A percentile compares a stretch with the other conserved stretches of the same genome.
Evolutionary conservation across 495 filamentous ascomycete genomes (phyloP).

Genomic region (Bathelium albidoporum): DNA sequence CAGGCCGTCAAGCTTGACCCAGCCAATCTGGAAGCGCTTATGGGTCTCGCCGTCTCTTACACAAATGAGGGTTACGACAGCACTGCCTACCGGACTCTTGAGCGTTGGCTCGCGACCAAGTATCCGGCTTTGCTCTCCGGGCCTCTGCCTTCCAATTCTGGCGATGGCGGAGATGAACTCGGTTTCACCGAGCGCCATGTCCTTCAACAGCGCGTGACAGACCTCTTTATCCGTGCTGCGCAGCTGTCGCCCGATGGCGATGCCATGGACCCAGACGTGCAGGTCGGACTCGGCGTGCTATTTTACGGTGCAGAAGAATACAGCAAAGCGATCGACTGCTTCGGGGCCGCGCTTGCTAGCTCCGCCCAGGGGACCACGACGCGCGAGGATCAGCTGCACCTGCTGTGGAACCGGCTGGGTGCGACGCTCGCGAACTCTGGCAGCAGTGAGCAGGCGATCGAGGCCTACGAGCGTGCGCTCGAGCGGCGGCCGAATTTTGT

Average conservation of each 20-base stretch:
- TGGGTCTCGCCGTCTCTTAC: constrained; percentile 95
- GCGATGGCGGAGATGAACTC: constrained; percentile 41
- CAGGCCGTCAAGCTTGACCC: constrained; percentile 81
- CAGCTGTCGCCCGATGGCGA: constrained; percentile 78
- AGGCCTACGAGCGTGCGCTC: constrained; percentile 87
- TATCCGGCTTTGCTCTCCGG: constrained; percentile 72
- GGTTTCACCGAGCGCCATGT: constrained; percentile 87
- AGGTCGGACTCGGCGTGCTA: constrained; percentile 91
- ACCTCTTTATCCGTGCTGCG: constrained; percentile 83
- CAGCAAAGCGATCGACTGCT: constrained; percentile 98
- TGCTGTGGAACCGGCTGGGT: constrained; percentile 96
- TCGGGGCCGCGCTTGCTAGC: constrained; percentile 74
- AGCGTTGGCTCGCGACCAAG: constrained; percentile 89
- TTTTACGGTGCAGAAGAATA: constrained; percentile 98
- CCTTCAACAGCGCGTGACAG: constrained; percentile 81
- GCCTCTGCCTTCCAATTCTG: constrained; percentile 48
- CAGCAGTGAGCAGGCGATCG: constrained; percentile 87
- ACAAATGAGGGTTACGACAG: constrained; percentile 98
- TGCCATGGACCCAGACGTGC: constrained; percentile 95
- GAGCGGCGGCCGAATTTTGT: constrained; percentile 90
- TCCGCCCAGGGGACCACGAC: constrained; percentile 71
- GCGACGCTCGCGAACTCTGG: constrained; percentile 93
- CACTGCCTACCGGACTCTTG: constrained; percentile 90
- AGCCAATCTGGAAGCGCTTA: constrained; percentile 75
- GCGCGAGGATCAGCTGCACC: constrained; percentile 65